These are phyloP conservation scores for Yarrowia phangngaensis DNA, from an alignment of 805 yeast species.

Conservation along the genomic window DNA sequence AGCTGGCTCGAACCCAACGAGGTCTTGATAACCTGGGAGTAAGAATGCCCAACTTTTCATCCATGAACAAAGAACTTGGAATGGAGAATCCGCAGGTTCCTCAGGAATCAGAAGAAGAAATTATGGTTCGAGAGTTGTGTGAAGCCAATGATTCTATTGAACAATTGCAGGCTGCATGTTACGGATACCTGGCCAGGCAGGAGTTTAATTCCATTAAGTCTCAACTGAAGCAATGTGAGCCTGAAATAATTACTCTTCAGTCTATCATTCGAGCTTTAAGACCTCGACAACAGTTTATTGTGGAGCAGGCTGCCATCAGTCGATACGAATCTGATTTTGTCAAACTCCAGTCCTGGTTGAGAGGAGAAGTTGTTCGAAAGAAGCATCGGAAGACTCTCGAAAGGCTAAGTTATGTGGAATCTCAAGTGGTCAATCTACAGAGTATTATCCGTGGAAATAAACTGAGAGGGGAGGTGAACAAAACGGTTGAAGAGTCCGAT, in stretches of 20 bases:
- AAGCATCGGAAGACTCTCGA: constrained; percentile 28
- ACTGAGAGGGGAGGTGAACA: constrained; percentile 24
- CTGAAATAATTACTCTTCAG: background rate
- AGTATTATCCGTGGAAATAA: constrained; percentile 34
- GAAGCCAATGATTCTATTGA: constrained; percentile 41
- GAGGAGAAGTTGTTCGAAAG: constrained; percentile 44
- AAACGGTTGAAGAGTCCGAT: constrained; percentile 1
- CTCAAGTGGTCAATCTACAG: constrained; percentile 33
- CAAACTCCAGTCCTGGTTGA: constrained; percentile 52
- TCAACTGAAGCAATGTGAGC: constrained; percentile 1
- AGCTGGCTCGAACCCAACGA: constrained; percentile 61
- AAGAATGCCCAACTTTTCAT: constrained; percentile 72
- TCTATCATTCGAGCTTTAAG: constrained; percentile 1
- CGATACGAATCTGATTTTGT: too few species aligned
- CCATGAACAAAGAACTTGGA: constrained; percentile 47
- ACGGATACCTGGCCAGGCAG: constrained; percentile 62
- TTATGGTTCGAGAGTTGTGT: constrained; percentile 35
- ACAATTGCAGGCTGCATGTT: constrained; percentile 61
- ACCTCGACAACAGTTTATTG: constrained; percentile 3
- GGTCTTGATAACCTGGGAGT: constrained; percentile 59
- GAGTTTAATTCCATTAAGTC: background rate
- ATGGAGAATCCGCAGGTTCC: constrained; percentile 32
- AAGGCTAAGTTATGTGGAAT: constrained; percentile 28
- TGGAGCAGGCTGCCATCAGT: constrained; percentile 5
- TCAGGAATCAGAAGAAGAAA: constrained; percentile 36